Percentiles rank a stretch among this genome's conserved stretches.
Evolutionary conservation across 495 filamentous ascomycete species (phyloP).

Genomic region (Hypoxylon fuscum): DNA sequence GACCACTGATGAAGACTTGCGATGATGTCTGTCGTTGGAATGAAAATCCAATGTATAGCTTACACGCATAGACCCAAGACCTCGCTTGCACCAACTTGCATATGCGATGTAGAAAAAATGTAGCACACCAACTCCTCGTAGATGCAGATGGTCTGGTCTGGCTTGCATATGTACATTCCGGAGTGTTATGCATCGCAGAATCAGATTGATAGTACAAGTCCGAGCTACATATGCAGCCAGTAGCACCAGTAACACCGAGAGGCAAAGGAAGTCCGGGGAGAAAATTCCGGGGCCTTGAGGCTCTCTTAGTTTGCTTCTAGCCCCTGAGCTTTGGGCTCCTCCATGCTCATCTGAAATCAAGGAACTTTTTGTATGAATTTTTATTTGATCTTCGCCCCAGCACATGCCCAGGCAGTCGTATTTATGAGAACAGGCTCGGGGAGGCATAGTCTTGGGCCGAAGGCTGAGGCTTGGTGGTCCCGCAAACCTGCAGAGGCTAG

Average conservation of each 20-base stretch:
- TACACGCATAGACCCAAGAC: conserved; percentile 4
- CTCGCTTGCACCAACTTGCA: conserved; percentile 29
- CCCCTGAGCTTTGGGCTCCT: conserved; percentile 28
- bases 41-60: background rate
- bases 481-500: conserved; percentile 35
- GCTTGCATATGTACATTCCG: conserved; percentile 14
- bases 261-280: conserved; percentile 16
- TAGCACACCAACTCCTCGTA: conserved; percentile 28
- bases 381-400: background rate
- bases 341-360: background rate
- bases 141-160: conserved; percentile 15
- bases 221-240: background rate
- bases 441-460: conserved; percentile 7
- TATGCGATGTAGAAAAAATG: conserved; percentile 13
- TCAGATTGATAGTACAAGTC: conserved; percentile 9
- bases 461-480: conserved; percentile 25
- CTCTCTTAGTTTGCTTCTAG: conserved; percentile 11
- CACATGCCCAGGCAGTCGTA: background rate
- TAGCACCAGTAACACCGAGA: conserved; percentile 19
- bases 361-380: conserved; percentile 11
- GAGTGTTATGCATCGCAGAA: conserved; percentile 21
- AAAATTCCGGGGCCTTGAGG: conserved; percentile 16
- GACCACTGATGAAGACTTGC: background rate
- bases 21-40: background rate
- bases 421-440: background rate